Conservation (phyloP, 805 yeast genomes). For the Debaryomyces maramus region DNA sequence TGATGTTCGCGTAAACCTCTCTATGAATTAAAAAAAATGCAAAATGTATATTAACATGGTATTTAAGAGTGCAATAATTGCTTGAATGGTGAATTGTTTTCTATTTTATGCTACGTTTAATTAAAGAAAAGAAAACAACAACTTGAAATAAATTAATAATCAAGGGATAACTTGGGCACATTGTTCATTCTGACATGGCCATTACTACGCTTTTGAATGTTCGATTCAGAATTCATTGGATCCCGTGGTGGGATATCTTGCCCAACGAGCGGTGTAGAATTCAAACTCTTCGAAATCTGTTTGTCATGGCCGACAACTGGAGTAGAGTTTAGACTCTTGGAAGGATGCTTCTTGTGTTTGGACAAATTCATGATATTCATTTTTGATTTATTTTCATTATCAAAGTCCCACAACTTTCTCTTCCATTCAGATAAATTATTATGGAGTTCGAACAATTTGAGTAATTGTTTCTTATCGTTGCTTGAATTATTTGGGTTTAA, state of each 20-base stretch:
- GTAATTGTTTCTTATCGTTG: slow-evolving; percentile 25
- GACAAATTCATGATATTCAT: slow-evolving; percentile 35
- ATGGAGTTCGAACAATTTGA: slow-evolving; percentile 50
- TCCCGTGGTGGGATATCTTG: neutral
- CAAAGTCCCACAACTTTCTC: slow-evolving; percentile 51
- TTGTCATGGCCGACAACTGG: neutral
- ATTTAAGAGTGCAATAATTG: no score
- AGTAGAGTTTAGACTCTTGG: neutral
- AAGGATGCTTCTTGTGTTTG: slow-evolving; percentile 32
- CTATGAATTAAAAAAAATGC: slow-evolving; percentile 2
- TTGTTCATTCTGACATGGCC: neutral
- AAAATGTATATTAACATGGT: neutral
- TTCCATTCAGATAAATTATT: slow-evolving; percentile 55
- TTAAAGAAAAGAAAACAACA: neutral
- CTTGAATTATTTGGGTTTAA: slow-evolving; percentile 5
- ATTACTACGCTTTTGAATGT: neutral
- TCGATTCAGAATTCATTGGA: neutral
- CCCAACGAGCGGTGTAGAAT: neutral
- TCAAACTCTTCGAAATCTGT: neutral
- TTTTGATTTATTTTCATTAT: slow-evolving; percentile 32
- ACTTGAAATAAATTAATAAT: slow-evolving; percentile 3
- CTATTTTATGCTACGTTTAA: no score
- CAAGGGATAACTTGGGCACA: slow-evolving; percentile 6
- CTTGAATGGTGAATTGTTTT: no score
- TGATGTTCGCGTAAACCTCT: neutral